A percentile compares a stretch with the other conserved stretches of the same genome.
Evolutionary conservation across 768 basidiomycete genomes (phyloP).

Genomic region (Crepidotus variabilis): DNA sequence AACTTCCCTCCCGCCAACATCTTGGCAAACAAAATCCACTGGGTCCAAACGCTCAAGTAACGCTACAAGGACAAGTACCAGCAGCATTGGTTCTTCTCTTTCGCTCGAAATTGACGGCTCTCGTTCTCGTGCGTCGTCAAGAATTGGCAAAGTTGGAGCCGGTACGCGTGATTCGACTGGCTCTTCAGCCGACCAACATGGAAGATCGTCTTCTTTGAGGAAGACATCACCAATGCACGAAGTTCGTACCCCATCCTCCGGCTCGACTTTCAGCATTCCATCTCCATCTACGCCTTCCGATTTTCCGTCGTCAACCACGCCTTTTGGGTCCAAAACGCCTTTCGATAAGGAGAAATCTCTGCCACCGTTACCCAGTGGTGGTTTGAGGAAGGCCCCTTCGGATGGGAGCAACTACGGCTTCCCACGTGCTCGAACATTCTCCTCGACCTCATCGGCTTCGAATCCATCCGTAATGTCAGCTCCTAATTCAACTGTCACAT

Average conservation of each 20-base stretch:
- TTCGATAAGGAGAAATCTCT: constrained; percentile 33
- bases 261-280: constrained; percentile 31
- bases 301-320: constrained; percentile 9
- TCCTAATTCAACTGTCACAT: constrained; percentile 9
- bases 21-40: constrained; percentile 15
- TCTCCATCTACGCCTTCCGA: constrained; percentile 27
- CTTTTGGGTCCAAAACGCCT: constrained; percentile 1
- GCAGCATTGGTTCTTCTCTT: constrained; percentile 25
- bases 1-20: constrained; percentile 18
- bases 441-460: constrained; percentile 14
- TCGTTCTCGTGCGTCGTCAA: constrained; percentile 5
- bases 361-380: constrained; percentile 20
- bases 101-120: constrained; percentile 20
- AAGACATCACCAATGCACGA: constrained; percentile 16
- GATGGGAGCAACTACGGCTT: constrained; percentile 7
- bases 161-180: constrained; percentile 10
- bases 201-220: not conserved
- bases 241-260: constrained; percentile 27
- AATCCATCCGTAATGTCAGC: constrained; percentile 10
- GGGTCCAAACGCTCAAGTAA: not conserved
- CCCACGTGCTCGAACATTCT: constrained; percentile 22
- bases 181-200: constrained; percentile 1
- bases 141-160: constrained; percentile 12
- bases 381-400: constrained; percentile 1
- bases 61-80: constrained; percentile 22